These are phyloP conservation scores for Coniosporium apollinis DNA, from an alignment of 495 filamentous ascomycete genomes.

Conservation along the genomic window DNA sequence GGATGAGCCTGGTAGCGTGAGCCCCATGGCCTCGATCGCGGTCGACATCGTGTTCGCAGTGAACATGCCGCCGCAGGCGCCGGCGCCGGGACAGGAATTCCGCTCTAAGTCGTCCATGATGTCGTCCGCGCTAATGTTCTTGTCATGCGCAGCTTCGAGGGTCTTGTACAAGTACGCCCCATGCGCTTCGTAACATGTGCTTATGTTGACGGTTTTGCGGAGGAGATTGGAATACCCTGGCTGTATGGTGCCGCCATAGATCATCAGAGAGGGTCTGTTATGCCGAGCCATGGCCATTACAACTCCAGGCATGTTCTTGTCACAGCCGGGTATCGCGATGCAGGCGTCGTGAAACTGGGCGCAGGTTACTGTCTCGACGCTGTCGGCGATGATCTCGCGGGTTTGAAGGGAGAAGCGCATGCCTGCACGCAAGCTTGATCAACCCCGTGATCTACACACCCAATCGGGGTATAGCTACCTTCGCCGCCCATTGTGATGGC, in stretches of 20 bases:
- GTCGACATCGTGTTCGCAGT: constrained; percentile 98
- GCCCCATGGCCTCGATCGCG: constrained; percentile 89
- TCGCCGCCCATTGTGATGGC: constrained; percentile 95
- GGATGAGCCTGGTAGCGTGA: constrained; percentile 76
- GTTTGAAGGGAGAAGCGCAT: constrained; percentile 97
- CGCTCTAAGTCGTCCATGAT: constrained; percentile 76
- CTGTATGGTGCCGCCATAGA: constrained; percentile 82
- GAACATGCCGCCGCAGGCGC: constrained; percentile 94
- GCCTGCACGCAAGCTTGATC: constrained; percentile 31
- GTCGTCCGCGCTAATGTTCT: constrained; percentile 48
- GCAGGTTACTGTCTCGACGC: constrained; percentile 82
- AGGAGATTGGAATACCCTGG: constrained; percentile 69
- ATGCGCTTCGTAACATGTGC: constrained; percentile 75
- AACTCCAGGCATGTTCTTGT: constrained; percentile 96
- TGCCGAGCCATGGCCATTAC: constrained; percentile 77
- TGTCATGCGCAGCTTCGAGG: constrained; percentile 39
- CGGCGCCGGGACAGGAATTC: constrained; percentile 75
- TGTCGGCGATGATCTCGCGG: constrained; percentile 88
- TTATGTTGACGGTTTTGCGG: constrained; percentile 72
- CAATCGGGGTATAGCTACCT: constrained; percentile 31
- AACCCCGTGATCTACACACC: background rate
- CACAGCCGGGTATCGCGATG: constrained; percentile 87
- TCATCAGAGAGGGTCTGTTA: constrained; percentile 72
- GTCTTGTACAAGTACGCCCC: constrained; percentile 74
- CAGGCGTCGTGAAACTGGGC: constrained; percentile 69